phyloP scores from a whole-genome alignment of 805 yeast genomes.

The Monosporozyma yasuniensis region DNA sequence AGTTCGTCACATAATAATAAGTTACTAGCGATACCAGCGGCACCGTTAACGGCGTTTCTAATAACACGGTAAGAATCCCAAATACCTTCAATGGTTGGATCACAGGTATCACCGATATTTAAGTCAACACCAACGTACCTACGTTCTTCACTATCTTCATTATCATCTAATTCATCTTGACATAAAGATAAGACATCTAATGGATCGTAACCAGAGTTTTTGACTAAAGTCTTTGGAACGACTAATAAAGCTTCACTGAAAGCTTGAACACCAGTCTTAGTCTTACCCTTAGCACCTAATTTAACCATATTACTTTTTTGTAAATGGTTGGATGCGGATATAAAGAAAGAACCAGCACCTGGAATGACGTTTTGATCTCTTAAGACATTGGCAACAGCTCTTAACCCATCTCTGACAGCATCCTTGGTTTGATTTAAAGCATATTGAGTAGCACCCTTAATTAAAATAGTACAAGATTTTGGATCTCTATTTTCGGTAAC shows the following conservation, averaged over 20 bases:
- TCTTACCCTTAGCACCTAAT: slow-evolving; percentile 67
- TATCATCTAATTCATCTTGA: slow-evolving; percentile 50
- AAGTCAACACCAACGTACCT: slow-evolving; percentile 86
- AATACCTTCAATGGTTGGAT: slow-evolving; percentile 86
- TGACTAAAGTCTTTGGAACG: slow-evolving; percentile 85
- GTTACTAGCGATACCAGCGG: slow-evolving; percentile 91
- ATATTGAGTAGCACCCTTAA: slow-evolving; percentile 88
- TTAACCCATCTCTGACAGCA: slow-evolving; percentile 93
- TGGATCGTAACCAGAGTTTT: slow-evolving; percentile 90
- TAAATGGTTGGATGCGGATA: slow-evolving; percentile 69
- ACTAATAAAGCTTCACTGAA: slow-evolving; percentile 87
- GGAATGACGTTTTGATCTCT: slow-evolving; percentile 82
- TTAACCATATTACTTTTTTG: slow-evolving; percentile 40
- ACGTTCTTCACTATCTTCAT: slow-evolving; percentile 44
- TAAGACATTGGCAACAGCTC: slow-evolving; percentile 87
- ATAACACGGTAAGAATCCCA: slow-evolving; percentile 95
- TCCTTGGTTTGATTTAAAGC: slow-evolving; percentile 88
- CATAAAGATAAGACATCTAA: slow-evolving; percentile 81
- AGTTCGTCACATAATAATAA: slow-evolving; percentile 90
- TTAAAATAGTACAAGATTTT: slow-evolving; percentile 81
- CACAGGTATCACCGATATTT: slow-evolving; percentile 89
- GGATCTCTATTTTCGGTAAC: slow-evolving; percentile 87
- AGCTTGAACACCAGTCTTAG: slow-evolving; percentile 84
- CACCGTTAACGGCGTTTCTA: slow-evolving; percentile 85
- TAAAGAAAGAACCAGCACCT: slow-evolving; percentile 94